A percentile compares a stretch with the other conserved stretches of the same genome.
phyloP scores from a whole-genome alignment of 768 basidiomycete genomes.

The Filobasidium wieringae region DNA sequence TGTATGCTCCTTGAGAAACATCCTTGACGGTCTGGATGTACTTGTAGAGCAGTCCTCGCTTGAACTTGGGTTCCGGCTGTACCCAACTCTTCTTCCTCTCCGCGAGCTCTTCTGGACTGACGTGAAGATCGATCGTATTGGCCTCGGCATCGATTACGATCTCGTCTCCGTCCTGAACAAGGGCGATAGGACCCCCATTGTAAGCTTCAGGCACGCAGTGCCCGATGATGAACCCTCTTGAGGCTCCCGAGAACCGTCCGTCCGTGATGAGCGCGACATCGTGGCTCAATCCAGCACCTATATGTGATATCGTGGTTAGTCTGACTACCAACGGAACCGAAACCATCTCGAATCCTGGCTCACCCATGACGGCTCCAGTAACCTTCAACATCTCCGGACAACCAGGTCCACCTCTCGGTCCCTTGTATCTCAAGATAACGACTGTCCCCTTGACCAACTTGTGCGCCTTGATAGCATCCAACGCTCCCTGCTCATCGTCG shows the following conservation, averaged over 20 bases:
- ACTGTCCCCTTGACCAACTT: conserved; percentile 56
- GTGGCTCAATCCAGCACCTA: conserved; percentile 50
- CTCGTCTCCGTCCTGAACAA: conserved; percentile 70
- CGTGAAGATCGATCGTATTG: conserved; percentile 65
- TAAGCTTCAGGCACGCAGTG: conserved; percentile 41
- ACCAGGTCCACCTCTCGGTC: conserved; percentile 80
- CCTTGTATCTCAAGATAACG: conserved; percentile 9
- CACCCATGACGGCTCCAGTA: conserved; percentile 67
- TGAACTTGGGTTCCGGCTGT: conserved; percentile 55
- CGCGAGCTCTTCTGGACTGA: conserved; percentile 55
- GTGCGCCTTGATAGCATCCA: conserved; percentile 52
- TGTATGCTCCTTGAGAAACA: conserved; percentile 13
- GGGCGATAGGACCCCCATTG: conserved; percentile 60
- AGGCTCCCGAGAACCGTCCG: conserved; percentile 79
- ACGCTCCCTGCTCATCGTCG: conserved; percentile 12
- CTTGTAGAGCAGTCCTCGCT: conserved; percentile 60
- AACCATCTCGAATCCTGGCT: background rate
- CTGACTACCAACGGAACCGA: background rate
- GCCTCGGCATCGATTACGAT: conserved; percentile 63
- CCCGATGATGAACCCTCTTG: conserved; percentile 56
- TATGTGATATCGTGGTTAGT: background rate
- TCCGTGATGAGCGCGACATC: conserved; percentile 76
- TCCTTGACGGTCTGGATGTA: conserved; percentile 76
- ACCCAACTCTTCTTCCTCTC: conserved; percentile 58
- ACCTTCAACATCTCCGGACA: conserved; percentile 69